These are phyloP conservation scores for Sapria himalayana DNA, from an alignment of 345 rosid species.

Conservation along the genomic window DNA sequence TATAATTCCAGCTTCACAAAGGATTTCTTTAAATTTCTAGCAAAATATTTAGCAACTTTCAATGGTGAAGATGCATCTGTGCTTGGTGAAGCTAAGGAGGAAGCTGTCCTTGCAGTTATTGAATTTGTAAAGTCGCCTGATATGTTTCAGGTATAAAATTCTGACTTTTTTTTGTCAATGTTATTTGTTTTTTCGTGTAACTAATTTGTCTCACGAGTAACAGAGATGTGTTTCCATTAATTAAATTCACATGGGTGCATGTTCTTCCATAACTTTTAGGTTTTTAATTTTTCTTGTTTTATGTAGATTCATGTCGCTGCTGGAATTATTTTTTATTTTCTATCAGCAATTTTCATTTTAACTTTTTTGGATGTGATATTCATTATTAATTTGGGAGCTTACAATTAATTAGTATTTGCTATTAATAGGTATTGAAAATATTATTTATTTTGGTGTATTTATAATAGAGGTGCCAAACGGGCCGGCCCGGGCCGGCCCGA, in stretches of 20 bases:
- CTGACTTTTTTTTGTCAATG: neutral
- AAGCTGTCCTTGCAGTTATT: conserved; percentile 47
- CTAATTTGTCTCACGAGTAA: neutral
- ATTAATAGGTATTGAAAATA: too few species aligned
- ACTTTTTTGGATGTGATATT: too few species aligned
- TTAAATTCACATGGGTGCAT: neutral
- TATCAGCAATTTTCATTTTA: too few species aligned
- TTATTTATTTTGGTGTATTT: too few species aligned
- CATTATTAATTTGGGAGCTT: too few species aligned
- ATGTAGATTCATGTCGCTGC: too few species aligned
- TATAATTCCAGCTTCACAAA: conserved; percentile 35
- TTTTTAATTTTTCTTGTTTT: too few species aligned
- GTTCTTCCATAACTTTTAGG: neutral
- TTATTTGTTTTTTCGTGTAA: neutral
- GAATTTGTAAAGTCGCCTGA: conserved; percentile 86
- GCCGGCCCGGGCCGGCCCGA: too few species aligned
- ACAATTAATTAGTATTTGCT: too few species aligned
- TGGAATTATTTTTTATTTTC: too few species aligned
- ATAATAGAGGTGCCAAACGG: too few species aligned
- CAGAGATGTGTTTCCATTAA: too few species aligned
- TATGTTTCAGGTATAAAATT: conserved; percentile 51
- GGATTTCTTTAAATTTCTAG: conserved; percentile 54
- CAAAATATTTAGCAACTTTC: conserved; percentile 75
- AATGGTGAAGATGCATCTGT: conserved; percentile 40
- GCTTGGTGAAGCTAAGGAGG: conserved; percentile 77